phyloP scores from a whole-genome alignment of 106 monocot species.

The Cymbidium sinense region DNA sequence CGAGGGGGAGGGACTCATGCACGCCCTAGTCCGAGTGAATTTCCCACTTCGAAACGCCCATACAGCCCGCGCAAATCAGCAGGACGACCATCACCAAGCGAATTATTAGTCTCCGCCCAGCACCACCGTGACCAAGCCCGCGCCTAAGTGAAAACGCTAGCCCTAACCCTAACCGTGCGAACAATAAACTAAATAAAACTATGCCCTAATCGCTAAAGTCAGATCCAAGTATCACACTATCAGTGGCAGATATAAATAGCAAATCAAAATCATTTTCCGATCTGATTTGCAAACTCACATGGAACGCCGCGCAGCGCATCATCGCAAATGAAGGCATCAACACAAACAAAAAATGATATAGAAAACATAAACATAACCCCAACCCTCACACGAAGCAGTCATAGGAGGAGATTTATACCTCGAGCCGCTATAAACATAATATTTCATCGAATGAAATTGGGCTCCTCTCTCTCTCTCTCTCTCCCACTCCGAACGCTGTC shows the following conservation, averaged over 20 bases:
- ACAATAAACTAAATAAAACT: background rate
- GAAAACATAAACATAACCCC: background rate
- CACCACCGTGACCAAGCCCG: background rate
- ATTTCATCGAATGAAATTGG: background rate
- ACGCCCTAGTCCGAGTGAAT: background rate
- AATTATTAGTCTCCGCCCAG: background rate
- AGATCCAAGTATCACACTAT: background rate
- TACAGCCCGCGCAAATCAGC: background rate
- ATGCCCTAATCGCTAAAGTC: background rate
- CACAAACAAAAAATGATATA: background rate
- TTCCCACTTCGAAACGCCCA: background rate
- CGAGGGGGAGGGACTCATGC: background rate
- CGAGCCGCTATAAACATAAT: background rate
- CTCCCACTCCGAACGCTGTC: background rate
- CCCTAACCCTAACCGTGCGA: background rate
- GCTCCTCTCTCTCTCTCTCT: background rate
- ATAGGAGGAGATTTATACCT: background rate
- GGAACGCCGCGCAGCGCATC: background rate
- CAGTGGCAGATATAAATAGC: background rate
- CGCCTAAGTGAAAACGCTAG: background rate
- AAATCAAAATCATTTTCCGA: background rate
- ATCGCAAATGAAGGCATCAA: background rate
- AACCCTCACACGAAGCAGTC: background rate
- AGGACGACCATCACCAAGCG: background rate
- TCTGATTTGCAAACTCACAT: background rate